Base-by-base conservation (phyloP, 768 basidiomycete species). In the Clitopilus passeckerianus region DNA sequence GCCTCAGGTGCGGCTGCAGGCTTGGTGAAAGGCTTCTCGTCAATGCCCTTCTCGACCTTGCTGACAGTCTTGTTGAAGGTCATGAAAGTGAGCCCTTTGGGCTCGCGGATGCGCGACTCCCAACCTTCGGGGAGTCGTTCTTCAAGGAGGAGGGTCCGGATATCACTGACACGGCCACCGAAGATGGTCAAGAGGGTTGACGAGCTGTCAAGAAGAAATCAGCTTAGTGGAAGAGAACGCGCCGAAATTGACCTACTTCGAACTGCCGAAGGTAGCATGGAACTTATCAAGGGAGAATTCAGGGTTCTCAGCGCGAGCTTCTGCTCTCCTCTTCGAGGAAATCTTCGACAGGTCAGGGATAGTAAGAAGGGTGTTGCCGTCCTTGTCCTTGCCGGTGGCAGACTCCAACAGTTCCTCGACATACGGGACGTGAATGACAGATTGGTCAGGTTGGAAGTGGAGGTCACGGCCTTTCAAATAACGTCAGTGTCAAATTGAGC, bases 121-220 rank as follows among this genome's bases (percentile, higher is more conserved):
- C 89, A 92, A 20, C 84, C 84, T 0, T 86, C 77, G 0, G 86
- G 85, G 33, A 93, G 66, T 15, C 89, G 81, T 63, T 93, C 90
- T 50, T 93, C 87, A 8, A 75, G 67, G n/a, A 93, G 69, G 54
- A 90, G 65, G 0, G 77, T 63, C 43, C 79, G 72, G 35, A 91
- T 64, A 59, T 87, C 86, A 6, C 75, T 70, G 5, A 86, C 66
- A 18, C 78, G 75, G 1, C 89, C 87, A 5, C 87, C 91, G 62
- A 90, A 86, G 57, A 87, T 83, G 1, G 80, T 81, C 15, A 87
- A 70, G 54, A 92, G 62, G 0, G 87, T 86, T 0, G 86, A 81
- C 0, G 85, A 77, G 70, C 87, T 90, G 59, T 27, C 43, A 34
- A 58, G 46, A 1, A 3, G 3, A 44, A 34, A 22, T 23, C 30